Evolutionary conservation across 495 filamentous ascomycete species (phyloP), one percentile per base, ranked within the genome.

Genomic region (Daldinia grandis): DNA sequence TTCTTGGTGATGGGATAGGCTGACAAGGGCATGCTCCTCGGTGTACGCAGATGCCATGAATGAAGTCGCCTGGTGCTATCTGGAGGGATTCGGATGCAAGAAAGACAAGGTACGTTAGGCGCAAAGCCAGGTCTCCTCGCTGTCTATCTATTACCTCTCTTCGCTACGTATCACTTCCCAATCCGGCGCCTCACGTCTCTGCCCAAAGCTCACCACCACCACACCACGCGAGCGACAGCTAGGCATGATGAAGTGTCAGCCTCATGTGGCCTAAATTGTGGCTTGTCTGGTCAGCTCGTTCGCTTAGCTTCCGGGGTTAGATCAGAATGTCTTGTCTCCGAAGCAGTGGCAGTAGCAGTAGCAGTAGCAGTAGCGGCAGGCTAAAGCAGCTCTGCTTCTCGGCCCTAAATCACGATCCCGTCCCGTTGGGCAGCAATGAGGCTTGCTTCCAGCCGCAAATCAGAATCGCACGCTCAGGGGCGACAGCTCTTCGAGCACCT

Each of bases 31-130:
- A 73, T 73, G 9, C 58, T 55, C 44, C 55, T 69, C 70, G 64
- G 64, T 68, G 61, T 58, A 58, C 53, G 58, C 71, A 87, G 95
- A 99, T 83, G 96, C 95, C 50, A 97, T 98, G 94, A 97, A 97
- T 77, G 94, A 97, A 78, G 90, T 91, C 71, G 95, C 91, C 25
- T 96, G 94, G 93, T 99, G 96, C 80, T 98, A 96, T 83, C 78
- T 95, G 19, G 92, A 97, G 75, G 95, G 95, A 12, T 97, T 96
- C 79, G 95, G 95, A 25, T 92, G 91, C 64, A 93, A 92, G 80
- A 99, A 98, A 80, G 93, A 98, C 81, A 97, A 96, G 92, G 95
- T 98, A 82, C 77, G 92, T 89, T 61, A 76, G 73, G 73, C 75
- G 72, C 68, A 60, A 71, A 67, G 56, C 69, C 53, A 57, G 60